Base-by-base conservation (phyloP, 495 filamentous ascomycete species). In the Oidiodendron maius region DNA sequence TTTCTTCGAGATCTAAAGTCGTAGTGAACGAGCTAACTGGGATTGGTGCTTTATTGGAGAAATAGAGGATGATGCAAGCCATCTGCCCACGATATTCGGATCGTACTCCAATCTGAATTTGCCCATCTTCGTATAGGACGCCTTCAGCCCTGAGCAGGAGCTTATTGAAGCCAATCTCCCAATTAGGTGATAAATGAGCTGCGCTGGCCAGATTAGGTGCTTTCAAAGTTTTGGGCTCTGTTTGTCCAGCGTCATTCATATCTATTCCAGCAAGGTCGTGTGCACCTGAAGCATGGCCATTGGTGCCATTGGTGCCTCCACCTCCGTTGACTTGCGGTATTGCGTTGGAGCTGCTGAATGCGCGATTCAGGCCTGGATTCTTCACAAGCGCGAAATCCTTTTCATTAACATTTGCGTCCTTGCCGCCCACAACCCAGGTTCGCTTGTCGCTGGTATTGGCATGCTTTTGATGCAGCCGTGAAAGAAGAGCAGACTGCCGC, bases 351-450 rank as follows among this genome's bases (percentile, higher is more conserved):
- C 68, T 68, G 40, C 78, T 84, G 59, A 96, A 95, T 3, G 87
- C 84, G 42, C 93, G 86, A 65, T 90, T 93, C 34, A 96, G 75
- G 20, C 86, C 86, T 8, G 82, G 82, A 47, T 83, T 83, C 64
- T 91, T 90, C 39, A 82, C 87, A 62, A 96, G 74, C 35, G 81
- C 82, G 51, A 94, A 77, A 61, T 94, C 91, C 36, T 82, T 77
- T 46, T 78, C 71, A 57, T 95, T 89, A 0, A 78, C 72, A 61
- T 96, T 95, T 35, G 91, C 90, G 59, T 90, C 90, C 70, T 91
- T 95, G 39, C 89, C 91, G 39, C 90, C 89, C 26, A 97, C 86
- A 20, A 95, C 84, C 91, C 91, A 98, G 0, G 93, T 97, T 49
- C 93, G 77, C 68, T 90, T 95, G 63, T 97, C 94, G 57, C 84